Percentiles rank a stretch among this genome's conserved stretches.
Conservation (phyloP, 1,139 yeast species). For the Torulaspora pretoriensis region DNA sequence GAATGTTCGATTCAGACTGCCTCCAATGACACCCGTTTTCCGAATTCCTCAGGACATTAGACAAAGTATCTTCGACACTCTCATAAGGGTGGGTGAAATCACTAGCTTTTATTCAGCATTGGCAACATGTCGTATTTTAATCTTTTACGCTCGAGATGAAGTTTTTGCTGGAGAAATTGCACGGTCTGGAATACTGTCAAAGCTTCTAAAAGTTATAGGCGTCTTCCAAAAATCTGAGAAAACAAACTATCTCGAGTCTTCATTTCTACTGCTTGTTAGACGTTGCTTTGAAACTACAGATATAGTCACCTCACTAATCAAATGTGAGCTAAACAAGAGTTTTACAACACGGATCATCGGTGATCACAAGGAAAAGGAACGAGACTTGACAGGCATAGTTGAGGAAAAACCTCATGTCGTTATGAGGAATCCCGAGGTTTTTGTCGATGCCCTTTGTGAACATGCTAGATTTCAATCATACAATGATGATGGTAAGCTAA, state of each 20-base stretch:
- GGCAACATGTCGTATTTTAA: conserved; percentile 49
- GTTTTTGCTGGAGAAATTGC: conserved; percentile 42
- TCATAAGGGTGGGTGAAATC: conserved; percentile 43
- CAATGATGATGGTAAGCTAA: conserved; percentile 39
- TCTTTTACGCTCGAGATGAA: conserved; percentile 49
- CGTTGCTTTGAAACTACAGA: conserved; percentile 64
- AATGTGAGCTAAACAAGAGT: conserved; percentile 44
- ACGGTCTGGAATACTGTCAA: conserved; percentile 42
- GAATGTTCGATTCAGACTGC: conserved; percentile 25
- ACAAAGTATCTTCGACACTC: conserved; percentile 41
- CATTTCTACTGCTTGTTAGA: conserved; percentile 52
- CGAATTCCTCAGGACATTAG: conserved; percentile 37
- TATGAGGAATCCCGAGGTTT: conserved; percentile 54
- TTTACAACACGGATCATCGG: conserved; percentile 38
- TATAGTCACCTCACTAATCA: conserved; percentile 48
- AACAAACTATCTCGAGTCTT: conserved; percentile 35
- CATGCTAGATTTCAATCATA: conserved; percentile 48
- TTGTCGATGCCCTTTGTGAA: conserved; percentile 51
- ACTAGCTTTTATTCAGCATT: conserved; percentile 46
- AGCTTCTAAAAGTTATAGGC: conserved; percentile 35
- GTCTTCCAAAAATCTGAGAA: conserved; percentile 33
- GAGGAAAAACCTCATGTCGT: conserved; percentile 55
- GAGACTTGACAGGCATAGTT: conserved; percentile 51
- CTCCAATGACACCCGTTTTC: conserved; percentile 24
- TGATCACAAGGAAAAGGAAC: conserved; percentile 31